Evolutionary conservation across 768 basidiomycete species (phyloP).

Genomic region (Trametes coccinea): DNA sequence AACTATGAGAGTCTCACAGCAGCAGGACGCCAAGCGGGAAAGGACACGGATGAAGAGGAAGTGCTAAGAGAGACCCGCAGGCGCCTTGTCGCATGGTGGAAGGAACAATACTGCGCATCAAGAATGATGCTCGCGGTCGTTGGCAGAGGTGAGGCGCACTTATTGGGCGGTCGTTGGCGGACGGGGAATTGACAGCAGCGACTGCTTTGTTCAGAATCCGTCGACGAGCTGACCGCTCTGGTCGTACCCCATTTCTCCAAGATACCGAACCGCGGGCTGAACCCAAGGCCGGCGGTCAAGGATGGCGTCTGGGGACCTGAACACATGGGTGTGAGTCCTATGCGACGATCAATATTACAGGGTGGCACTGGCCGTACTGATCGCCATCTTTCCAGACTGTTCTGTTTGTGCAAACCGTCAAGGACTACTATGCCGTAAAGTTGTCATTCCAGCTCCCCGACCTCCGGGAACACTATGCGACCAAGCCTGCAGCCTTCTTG

Average conservation of each 20-base stretch:
- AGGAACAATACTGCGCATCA: slow-evolving; percentile 37
- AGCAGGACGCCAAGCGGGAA: not conserved
- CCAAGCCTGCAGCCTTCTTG: slow-evolving; percentile 42
- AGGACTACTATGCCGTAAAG: slow-evolving; percentile 44
- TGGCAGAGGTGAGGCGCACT: slow-evolving; percentile 30
- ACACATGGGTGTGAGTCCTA: slow-evolving; percentile 22
- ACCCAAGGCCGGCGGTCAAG: slow-evolving; percentile 27
- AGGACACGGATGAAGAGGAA: slow-evolving; percentile 40
- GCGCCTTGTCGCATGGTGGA: slow-evolving; percentile 41
- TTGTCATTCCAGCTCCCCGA: slow-evolving; percentile 38
- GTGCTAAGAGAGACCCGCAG: slow-evolving; percentile 36
- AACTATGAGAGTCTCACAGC: slow-evolving; percentile 37
- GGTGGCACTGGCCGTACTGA: slow-evolving; percentile 10
- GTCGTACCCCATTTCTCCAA: slow-evolving; percentile 36
- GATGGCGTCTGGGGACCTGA: slow-evolving; percentile 24
- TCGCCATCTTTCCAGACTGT: slow-evolving; percentile 31
- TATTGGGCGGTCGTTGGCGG: too few relatives aligned
- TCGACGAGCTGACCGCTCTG: slow-evolving; percentile 36
- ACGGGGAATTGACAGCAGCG: not conserved
- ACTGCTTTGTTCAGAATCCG: slow-evolving; percentile 28
- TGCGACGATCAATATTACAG: not conserved
- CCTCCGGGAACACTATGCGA: slow-evolving; percentile 42
- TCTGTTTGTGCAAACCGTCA: slow-evolving; percentile 46
- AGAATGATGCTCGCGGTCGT: slow-evolving; percentile 40
- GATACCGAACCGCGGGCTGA: slow-evolving; percentile 31